Evolutionary conservation across 148 eudicot genomes (phyloP).

Genomic region (Nepenthes mirabilis): DNA sequence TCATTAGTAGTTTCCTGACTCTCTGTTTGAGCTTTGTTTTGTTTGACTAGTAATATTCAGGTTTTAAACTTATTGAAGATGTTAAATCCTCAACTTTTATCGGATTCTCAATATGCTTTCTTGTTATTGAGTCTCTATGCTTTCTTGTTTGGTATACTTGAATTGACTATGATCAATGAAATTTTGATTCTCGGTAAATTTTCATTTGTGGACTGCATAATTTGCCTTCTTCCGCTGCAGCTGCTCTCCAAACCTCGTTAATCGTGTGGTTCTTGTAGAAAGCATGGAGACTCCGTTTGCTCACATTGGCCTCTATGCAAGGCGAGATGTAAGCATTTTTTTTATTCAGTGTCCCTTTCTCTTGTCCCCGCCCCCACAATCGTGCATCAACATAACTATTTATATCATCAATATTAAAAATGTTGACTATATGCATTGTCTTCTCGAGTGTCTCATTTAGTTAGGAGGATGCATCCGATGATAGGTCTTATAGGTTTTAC

Average conservation of each 20-base stretch:
- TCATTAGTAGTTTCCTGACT: neutral
- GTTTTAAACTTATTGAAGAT: no score
- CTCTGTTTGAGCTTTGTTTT: no score
- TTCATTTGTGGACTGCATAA: neutral
- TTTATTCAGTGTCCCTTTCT: neutral
- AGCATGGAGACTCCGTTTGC: conserved; percentile 76
- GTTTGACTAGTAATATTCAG: no score
- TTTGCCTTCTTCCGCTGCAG: conserved; percentile 25
- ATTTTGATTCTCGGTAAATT: neutral
- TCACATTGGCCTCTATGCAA: conserved; percentile 80
- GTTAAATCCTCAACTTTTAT: no score
- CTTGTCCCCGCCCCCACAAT: neutral
- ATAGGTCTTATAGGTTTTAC: no score
- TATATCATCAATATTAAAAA: neutral
- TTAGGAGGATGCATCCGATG: no score
- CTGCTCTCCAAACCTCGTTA: conserved; percentile 87
- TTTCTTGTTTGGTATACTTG: no score
- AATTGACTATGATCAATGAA: neutral
- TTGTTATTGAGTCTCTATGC: no score
- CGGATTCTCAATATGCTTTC: no score
- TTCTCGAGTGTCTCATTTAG: neutral
- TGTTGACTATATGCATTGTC: no score
- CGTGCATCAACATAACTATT: neutral
- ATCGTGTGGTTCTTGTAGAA: conserved; percentile 80
- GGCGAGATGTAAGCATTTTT: conserved; percentile 61